A percentile compares a stretch with the other conserved stretches of the same genome.
Evolutionary conservation across 306 rosid species (phyloP).

Genomic region (Citrullus amarus): DNA sequence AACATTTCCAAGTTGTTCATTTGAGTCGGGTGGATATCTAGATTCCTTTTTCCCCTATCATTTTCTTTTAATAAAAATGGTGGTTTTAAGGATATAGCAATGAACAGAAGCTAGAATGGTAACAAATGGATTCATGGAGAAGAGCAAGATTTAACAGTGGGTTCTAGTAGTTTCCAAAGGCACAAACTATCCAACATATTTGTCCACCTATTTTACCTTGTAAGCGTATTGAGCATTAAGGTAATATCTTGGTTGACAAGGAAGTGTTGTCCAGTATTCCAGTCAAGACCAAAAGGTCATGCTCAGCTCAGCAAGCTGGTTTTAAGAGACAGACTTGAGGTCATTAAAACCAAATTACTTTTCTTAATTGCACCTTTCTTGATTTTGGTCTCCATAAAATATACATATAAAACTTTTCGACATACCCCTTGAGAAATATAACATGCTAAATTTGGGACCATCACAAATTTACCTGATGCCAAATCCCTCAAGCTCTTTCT

Average conservation of each 20-base stretch:
- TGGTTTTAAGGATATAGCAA: background rate
- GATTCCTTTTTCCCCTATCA: background rate
- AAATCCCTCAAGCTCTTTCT: slow-evolving; percentile 97
- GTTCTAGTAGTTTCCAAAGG: background rate
- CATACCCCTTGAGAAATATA: background rate
- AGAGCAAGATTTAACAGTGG: background rate
- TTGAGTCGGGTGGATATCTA: background rate
- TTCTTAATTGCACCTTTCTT: background rate
- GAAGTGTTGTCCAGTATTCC: slow-evolving; percentile 3
- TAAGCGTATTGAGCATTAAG: background rate
- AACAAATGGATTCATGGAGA: background rate
- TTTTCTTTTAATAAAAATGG: background rate
- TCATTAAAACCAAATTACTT: background rate
- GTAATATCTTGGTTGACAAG: background rate
- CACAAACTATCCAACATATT: background rate
- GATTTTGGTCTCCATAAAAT: background rate
- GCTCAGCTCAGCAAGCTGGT: background rate
- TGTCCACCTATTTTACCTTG: slow-evolving; percentile 1
- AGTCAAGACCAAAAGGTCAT: slow-evolving; percentile 1
- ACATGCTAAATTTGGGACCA: slow-evolving; percentile 7
- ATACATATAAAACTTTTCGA: background rate
- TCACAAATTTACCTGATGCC: slow-evolving; percentile 67
- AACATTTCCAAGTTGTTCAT: background rate
- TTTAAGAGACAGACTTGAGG: slow-evolving; percentile 1
- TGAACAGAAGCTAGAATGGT: background rate